Evolutionary conservation across 2,329 filamentous ascomycete species (phyloP), one percentile per base, ranked within the genome.

Genomic region (Fusarium brachygibbosum): DNA sequence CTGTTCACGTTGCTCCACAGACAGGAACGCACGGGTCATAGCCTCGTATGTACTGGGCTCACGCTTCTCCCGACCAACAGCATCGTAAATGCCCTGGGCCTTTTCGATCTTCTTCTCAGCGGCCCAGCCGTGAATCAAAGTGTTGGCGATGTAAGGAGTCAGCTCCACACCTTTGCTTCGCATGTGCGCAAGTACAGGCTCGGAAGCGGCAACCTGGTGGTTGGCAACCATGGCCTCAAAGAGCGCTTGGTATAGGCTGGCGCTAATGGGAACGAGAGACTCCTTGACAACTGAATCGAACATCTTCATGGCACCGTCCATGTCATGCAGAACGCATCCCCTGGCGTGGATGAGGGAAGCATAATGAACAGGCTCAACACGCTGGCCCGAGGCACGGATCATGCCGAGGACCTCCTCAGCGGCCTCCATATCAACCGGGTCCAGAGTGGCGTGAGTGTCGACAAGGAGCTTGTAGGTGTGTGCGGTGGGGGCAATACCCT

Each of bases 11-110:
- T 97, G 89, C 77, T 97, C 93, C 5, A 91, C 91, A 13, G 93
- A 90, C 56, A 99, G 88, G 81, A 91, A 98, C 1, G 96, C 96
- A 45, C 96, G 88, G 7, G 94, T 97, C 96, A 99, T 99, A 40
- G 95, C 94, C 82, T 99, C 96, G 79, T 99, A 99, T 6, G 96
- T 99, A 84, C 94, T 98, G 5, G 96, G 96, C 83, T 99, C 96
- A 59, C 96, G 90, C 82, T 91, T 94, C 56, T 90, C 87, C 29
- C 88, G 86, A 11, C 90, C 88, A 5, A 99, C 90, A n/a, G 87
- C 85, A 62, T 92, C 87, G 77, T 97, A 99, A 66, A 98, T 90
- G 25, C 86, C 82, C 76, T 90, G 89, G 19, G 94, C 93, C 80
- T 93, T 94, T 63, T 83, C 81, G 44, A 98, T 92, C 68, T 97